Conservation (phyloP, 179 eudicot genomes). For the Silene vulgaris region DNA sequence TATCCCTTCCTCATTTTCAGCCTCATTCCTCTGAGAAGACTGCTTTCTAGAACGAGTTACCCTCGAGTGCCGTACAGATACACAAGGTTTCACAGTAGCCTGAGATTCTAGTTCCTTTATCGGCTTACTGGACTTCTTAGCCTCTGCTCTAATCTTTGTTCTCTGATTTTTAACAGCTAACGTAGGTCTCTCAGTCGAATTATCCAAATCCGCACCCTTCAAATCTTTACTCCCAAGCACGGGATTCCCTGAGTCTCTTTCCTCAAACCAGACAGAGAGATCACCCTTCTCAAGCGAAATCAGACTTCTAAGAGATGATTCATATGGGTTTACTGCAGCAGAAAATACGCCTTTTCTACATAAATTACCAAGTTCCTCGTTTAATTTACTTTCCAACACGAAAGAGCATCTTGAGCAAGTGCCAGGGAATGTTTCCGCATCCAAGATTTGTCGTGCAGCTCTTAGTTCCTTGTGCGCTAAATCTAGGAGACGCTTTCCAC, state of each 20-base stretch:
- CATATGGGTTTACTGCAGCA: constrained; percentile 36
- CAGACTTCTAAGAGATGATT: constrained; percentile 48
- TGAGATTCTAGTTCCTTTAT: constrained; percentile 40
- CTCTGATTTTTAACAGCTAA: constrained; percentile 14
- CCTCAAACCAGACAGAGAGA: constrained; percentile 35
- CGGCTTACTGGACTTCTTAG: constrained; percentile 40
- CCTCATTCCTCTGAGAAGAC: constrained; percentile 33
- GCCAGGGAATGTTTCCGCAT: constrained; percentile 31
- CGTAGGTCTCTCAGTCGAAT: constrained; percentile 3
- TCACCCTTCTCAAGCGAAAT: constrained; percentile 49
- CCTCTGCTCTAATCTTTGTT: constrained; percentile 25
- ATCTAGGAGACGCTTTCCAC: constrained; percentile 51
- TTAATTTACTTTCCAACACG: constrained; percentile 51
- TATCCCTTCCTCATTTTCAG: constrained; percentile 17
- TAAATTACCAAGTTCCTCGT: constrained; percentile 60
- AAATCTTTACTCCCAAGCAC: constrained; percentile 22
- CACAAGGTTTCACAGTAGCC: constrained; percentile 29
- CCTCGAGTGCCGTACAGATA: constrained; percentile 31
- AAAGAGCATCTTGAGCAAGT: constrained; percentile 63
- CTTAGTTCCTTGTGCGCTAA: constrained; percentile 57
- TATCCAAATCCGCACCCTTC: constrained; percentile 19
- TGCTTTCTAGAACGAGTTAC: constrained; percentile 57
- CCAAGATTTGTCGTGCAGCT: constrained; percentile 48
- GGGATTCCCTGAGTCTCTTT: constrained; percentile 20
- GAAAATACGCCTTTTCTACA: constrained; percentile 31